These are phyloP conservation scores for Chlamydomonas incerta DNA, from an alignment of 139 green algal species.

Conservation along the genomic window DNA sequence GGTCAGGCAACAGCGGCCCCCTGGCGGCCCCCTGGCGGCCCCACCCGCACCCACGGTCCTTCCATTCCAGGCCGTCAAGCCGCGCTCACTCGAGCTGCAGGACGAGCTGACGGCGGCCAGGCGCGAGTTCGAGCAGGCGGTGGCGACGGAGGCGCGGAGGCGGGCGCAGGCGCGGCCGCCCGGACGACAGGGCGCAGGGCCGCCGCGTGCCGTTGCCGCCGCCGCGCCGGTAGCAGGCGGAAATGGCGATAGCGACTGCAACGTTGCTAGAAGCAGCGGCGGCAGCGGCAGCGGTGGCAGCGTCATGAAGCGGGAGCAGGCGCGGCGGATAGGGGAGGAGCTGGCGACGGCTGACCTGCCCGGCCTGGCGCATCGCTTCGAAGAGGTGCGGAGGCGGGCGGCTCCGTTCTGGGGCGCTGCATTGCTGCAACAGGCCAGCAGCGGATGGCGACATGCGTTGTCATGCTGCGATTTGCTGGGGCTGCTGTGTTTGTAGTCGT, in stretches of 20 bases:
- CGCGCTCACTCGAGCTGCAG: neutral
- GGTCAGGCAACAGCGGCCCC: too few species aligned
- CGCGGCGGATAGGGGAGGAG: neutral
- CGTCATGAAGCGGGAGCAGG: neutral
- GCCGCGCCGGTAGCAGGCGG: neutral
- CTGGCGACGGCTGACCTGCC: neutral
- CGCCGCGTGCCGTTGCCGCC: neutral
- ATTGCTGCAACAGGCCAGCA: too few species aligned
- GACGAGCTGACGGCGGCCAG: neutral
- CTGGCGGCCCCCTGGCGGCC: too few species aligned
- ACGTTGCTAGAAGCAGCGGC: too few species aligned
- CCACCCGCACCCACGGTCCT: too few species aligned
- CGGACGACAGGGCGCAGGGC: neutral
- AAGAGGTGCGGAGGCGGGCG: neutral
- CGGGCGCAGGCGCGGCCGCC: too few species aligned
- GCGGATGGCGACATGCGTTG: too few species aligned
- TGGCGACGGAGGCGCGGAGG: neutral
- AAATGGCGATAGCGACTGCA: too few species aligned
- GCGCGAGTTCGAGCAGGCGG: neutral
- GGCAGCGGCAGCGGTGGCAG: too few species aligned
- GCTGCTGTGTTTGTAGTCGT: too few species aligned
- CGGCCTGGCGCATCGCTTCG: neutral
- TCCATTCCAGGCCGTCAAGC: neutral
- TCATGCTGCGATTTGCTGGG: too few species aligned
- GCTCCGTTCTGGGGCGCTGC: too few species aligned